Percentiles rank a stretch among this genome's conserved stretches.
Conservation (phyloP, 2,329 filamentous ascomycete species). For the Beauveria pseudobassiana region DNA sequence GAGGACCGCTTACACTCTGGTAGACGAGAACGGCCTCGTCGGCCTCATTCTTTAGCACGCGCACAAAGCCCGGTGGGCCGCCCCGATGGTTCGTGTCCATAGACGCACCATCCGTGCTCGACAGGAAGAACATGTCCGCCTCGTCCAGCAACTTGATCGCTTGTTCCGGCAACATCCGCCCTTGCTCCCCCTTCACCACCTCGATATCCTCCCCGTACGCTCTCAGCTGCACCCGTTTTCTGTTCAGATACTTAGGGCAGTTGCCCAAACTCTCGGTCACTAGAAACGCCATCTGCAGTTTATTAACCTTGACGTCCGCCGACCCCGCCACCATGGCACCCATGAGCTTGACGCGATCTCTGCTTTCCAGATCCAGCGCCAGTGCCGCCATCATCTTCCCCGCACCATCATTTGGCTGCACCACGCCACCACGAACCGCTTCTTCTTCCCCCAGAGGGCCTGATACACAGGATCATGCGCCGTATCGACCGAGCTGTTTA, state of each 20-base stretch:
- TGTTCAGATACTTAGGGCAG: constrained; percentile 82
- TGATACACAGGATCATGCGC: constrained; percentile 62
- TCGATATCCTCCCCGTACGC: constrained; percentile 34
- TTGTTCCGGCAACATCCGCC: constrained; percentile 38
- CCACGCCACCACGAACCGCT: constrained; percentile 20
- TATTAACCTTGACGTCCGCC: constrained; percentile 31
- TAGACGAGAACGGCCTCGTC: constrained; percentile 52
- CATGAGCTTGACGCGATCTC: constrained; percentile 67
- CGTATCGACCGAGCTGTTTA: constrained; percentile 54
- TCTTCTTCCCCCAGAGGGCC: constrained; percentile 40
- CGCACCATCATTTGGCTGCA: constrained; percentile 30
- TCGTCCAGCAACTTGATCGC: constrained; percentile 53
- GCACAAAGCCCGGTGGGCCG: constrained; percentile 65
- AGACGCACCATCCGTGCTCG: constrained; percentile 54
- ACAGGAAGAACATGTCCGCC: constrained; percentile 73
- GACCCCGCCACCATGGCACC: constrained; percentile 62
- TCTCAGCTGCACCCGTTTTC: constrained; percentile 50
- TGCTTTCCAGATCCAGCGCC: constrained; percentile 42
- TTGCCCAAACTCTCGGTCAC: constrained; percentile 72
- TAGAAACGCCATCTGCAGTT: constrained; percentile 52
- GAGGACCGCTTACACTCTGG: constrained; percentile 50
- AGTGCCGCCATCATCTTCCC: constrained; percentile 41
- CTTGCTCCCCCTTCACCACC: constrained; percentile 33
- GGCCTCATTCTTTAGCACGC: constrained; percentile 52
- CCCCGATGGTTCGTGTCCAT: constrained; percentile 86